Base-by-base conservation (phyloP, 306 rosid species). In the Vachellia collinsii region DNA sequence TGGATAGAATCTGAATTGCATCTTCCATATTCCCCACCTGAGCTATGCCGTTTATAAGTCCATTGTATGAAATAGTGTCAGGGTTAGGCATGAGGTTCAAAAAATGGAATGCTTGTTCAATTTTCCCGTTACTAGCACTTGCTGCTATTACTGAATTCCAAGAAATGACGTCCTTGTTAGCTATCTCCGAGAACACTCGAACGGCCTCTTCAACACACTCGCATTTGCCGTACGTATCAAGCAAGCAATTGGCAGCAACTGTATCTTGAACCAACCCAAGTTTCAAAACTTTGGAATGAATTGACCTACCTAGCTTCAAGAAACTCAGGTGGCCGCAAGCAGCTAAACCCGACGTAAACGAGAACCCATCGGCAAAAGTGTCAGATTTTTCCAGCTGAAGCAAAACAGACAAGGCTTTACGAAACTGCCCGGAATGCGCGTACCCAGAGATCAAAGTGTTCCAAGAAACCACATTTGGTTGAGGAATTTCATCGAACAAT, bases 171-270 rank as follows among this genome's bases (percentile, higher is more conserved):
- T 91, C 94, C 89, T 67, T 91, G 1, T 81, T 85, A 23, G 38
- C 43, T 48, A 83, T 80, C 74, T 81, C 74, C 37, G 44, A 69
- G 50, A 88, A 93, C 37, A 83, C 80, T 44, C 56, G 8, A 0
- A 83, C 75, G 36, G 90, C 87, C 20, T 70, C 80, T 80, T 81
- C 83, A 48, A 85, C 81, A 65, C 62, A 85, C 3, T 92, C 88
- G 3, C 94, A 91, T 91, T 91, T 91, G 38, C 94, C 97, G 83
- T 90, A 93, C 98, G 88, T 90, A 74, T 88, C 88, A 82, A 88
- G 85, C 92, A 90, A 90, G 84, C 98, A 88, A 22, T 90, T 91
- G 6, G 86, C 89, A 86, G 87, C 83, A 72, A 90, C 82, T 46
- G 54, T 81, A 74, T 72, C 77, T 56, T 44, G 9, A 69, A 19